Evolutionary conservation across 208 protist species (phyloP).

Genomic region (Herpetomonas samuelpessoai): DNA sequence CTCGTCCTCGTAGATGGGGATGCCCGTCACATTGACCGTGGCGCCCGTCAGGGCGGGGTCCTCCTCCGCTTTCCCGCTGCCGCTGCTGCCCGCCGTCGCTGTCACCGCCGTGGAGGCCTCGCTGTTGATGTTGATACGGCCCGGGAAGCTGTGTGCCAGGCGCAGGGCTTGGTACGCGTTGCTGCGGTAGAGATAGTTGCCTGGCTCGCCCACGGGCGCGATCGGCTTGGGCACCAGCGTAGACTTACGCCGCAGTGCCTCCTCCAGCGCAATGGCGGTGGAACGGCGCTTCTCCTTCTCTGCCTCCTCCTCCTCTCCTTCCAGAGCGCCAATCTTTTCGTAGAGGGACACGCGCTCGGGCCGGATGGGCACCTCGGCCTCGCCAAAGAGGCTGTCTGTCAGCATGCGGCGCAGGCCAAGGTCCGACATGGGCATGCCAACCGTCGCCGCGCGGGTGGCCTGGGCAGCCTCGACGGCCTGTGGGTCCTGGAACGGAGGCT

Average conservation of each 20-base stretch:
- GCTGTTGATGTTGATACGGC: conserved; percentile 23
- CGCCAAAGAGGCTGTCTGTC: conserved; percentile 13
- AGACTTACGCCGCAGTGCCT: not conserved
- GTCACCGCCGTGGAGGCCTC: conserved; percentile 10
- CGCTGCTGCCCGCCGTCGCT: conserved; percentile 6
- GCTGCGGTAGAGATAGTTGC: conserved; percentile 39
- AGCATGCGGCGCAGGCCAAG: conserved; percentile 4
- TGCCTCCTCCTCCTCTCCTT: conserved; percentile 13
- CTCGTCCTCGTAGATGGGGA: conserved; percentile 56
- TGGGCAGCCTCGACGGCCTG: not conserved
- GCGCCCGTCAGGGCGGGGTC: too few relatives aligned
- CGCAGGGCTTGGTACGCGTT: conserved; percentile 75
- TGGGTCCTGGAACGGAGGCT: conserved; percentile 18
- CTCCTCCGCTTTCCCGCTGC: conserved; percentile 21
- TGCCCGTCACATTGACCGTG: conserved; percentile 60
- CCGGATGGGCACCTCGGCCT: conserved; percentile 13
- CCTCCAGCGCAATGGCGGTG: not conserved
- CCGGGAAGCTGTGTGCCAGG: conserved; percentile 47
- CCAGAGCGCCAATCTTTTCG: conserved; percentile 11
- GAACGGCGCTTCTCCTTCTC: not conserved
- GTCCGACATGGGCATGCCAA: conserved; percentile 3
- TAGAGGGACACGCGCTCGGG: conserved; percentile 18
- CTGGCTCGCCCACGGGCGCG: not conserved
- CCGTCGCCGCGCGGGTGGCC: not conserved
- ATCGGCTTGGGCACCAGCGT: not conserved